Conservation (phyloP, 495 filamentous ascomycete species). For the Barbatosphaeria neglecta region DNA sequence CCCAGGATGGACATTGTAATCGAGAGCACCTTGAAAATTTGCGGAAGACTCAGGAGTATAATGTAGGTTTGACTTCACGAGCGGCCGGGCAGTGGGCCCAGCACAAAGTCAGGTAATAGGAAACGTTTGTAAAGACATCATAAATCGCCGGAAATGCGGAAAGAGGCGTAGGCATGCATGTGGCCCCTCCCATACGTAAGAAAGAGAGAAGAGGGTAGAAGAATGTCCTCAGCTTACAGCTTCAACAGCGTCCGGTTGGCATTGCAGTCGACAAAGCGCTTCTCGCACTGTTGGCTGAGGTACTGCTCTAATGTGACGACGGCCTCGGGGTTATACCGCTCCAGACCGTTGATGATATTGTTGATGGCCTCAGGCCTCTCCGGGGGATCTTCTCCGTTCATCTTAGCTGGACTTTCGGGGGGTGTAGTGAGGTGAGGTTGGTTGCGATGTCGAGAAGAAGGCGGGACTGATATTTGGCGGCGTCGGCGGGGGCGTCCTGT, state of each 20-base stretch:
- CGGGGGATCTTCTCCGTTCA: conserved; percentile 43
- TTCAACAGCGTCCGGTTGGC: conserved; percentile 93
- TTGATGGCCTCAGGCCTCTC: conserved; percentile 83
- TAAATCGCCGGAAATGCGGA: too few relatives aligned
- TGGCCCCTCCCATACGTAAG: too few relatives aligned
- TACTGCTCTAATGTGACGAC: conserved; percentile 91
- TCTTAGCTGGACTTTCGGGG: too few relatives aligned
- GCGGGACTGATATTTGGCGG: not conserved
- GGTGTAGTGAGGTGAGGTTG: conserved; percentile 4
- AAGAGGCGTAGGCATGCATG: too few relatives aligned
- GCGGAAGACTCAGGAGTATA: conserved; percentile 15
- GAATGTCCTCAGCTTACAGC: conserved; percentile 57
- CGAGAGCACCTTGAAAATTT: too few relatives aligned
- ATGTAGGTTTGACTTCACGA: conserved; percentile 43
- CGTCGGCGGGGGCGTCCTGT: too few relatives aligned
- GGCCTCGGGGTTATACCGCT: conserved; percentile 97
- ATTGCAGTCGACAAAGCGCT: conserved; percentile 85
- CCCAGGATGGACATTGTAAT: too few relatives aligned
- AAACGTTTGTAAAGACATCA: conserved; percentile 89
- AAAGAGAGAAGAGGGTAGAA: conserved; percentile 2
- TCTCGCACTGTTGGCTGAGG: conserved; percentile 87
- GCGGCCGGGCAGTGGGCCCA: conserved; percentile 26
- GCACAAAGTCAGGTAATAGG: conserved; percentile 83
- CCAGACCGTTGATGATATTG: conserved; percentile 83
- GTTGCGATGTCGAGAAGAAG: not conserved